phyloP scores from a whole-genome alignment of 2,329 filamentous ascomycete species.

The Pseudopyricularia javanii region DNA sequence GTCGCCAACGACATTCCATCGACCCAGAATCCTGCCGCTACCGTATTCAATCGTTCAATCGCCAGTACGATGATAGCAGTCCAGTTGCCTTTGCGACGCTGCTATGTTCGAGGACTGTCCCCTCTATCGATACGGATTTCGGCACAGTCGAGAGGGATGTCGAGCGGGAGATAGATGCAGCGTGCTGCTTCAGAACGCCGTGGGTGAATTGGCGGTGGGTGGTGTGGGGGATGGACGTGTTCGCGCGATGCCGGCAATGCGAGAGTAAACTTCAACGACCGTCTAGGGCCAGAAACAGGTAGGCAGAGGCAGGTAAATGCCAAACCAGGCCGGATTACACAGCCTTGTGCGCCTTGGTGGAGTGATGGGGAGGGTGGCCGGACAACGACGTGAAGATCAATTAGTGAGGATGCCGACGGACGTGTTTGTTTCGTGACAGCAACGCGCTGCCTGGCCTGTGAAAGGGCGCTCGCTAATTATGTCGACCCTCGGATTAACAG shows the following conservation, averaged over 20 bases:
- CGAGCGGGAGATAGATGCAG: not conserved
- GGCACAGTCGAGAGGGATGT: not conserved
- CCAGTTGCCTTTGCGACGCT: not conserved
- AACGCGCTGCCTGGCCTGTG: no score
- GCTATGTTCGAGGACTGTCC: not conserved
- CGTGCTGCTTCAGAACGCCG: constrained; percentile 2
- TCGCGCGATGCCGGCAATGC: not conserved
- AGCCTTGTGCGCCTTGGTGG: not conserved
- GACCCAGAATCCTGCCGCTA: not conserved
- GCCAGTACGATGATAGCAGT: no score
- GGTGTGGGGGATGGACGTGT: not conserved
- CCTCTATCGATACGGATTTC: not conserved
- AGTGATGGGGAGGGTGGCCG: not conserved
- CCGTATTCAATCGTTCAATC: not conserved
- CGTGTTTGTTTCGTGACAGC: constrained; percentile 15
- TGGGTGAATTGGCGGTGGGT: not conserved
- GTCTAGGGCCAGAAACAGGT: not conserved
- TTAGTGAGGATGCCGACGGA: constrained; percentile 9
- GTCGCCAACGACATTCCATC: constrained; percentile 23
- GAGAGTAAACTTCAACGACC: not conserved
- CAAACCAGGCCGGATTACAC: not conserved
- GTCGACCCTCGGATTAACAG: no score
- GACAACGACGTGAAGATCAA: constrained; percentile 7
- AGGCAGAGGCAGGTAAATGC: not conserved
- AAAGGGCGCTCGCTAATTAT: no score